These are phyloP conservation scores for Aureobasidium sp. DNA, from an alignment of 2,329 filamentous ascomycete genomes.

Conservation along the genomic window DNA sequence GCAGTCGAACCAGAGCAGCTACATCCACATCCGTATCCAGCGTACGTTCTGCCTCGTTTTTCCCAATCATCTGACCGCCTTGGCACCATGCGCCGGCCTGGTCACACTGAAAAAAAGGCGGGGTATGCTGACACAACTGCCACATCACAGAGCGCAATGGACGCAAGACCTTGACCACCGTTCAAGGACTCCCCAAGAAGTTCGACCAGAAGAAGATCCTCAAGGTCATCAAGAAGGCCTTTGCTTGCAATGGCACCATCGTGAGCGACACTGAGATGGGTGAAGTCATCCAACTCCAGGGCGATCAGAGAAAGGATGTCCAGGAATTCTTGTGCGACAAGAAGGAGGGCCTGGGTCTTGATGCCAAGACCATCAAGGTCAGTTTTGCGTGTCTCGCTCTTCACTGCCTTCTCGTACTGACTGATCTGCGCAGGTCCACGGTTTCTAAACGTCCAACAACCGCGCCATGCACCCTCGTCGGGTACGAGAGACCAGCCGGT, in stretches of 20 bases:
- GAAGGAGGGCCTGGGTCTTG: constrained; percentile 87
- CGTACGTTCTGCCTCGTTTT: constrained; percentile 56
- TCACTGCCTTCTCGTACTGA: not conserved
- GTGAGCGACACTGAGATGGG: constrained; percentile 94
- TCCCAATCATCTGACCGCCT: not conserved
- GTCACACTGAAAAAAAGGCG: constrained; percentile 8
- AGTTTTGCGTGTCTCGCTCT: not conserved
- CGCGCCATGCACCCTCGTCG: constrained; percentile 22
- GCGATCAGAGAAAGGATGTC: constrained; percentile 98
- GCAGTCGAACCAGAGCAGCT: constrained; percentile 79
- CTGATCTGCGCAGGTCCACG: constrained; percentile 43
- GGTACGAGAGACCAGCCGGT: constrained; percentile 19
- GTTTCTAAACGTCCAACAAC: constrained; percentile 50
- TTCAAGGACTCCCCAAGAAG: constrained; percentile 97
- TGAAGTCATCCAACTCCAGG: constrained; percentile 99
- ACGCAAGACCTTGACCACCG: constrained; percentile 99
- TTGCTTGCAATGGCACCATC: constrained; percentile 99
- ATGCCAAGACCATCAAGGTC: constrained; percentile 96
- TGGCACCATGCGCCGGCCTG: not conserved
- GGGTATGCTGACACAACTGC: constrained; percentile 35
- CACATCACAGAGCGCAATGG: constrained; percentile 85
- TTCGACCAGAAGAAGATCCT: constrained; percentile 99
- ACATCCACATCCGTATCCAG: constrained; percentile 99
- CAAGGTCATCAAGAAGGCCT: constrained; percentile 99
- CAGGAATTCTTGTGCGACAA: constrained; percentile 96